phyloP scores from a whole-genome alignment of 1,139 yeast genomes.

The Lodderomyces metapsilosis region DNA sequence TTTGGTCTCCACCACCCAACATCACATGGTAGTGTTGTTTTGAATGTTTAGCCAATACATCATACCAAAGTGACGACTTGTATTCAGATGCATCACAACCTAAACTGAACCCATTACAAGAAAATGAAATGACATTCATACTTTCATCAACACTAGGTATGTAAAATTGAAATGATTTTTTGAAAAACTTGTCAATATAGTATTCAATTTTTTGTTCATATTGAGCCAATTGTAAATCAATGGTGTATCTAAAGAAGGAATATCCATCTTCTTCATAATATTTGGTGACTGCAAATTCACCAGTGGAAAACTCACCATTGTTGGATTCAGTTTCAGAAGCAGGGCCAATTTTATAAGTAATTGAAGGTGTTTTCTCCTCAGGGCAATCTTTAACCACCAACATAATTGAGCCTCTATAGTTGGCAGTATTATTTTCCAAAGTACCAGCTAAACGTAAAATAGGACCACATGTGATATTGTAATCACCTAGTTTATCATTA shows the following conservation, averaged over 20 bases:
- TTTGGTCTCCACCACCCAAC: constrained; percentile 97
- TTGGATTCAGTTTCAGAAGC: constrained; percentile 15
- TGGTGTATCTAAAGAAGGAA: constrained; percentile 61
- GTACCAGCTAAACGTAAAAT: constrained; percentile 65
- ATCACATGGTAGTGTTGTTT: constrained; percentile 79
- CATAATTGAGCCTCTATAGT: constrained; percentile 66
- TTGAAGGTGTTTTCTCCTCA: constrained; percentile 31
- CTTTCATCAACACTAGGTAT: constrained; percentile 59
- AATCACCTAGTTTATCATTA: constrained; percentile 26
- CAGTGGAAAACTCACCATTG: constrained; percentile 22
- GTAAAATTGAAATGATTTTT: constrained; percentile 48
- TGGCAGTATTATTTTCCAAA: constrained; percentile 39
- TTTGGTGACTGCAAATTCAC: constrained; percentile 44
- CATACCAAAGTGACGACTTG: constrained; percentile 81
- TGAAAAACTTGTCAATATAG: constrained; percentile 44
- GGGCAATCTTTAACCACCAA: constrained; percentile 51
- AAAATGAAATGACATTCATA: constrained; percentile 77
- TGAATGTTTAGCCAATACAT: constrained; percentile 67
- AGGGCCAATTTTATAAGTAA: constrained; percentile 43
- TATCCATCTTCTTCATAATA: constrained; percentile 43
- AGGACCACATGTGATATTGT: constrained; percentile 76
- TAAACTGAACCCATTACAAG: constrained; percentile 92
- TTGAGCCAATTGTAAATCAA: constrained; percentile 45
- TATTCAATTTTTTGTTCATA: constrained; percentile 65
- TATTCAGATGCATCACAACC: constrained; percentile 65